Conservation (phyloP, 2,329 filamentous ascomycete genomes). For the Neonectria sp. region DNA sequence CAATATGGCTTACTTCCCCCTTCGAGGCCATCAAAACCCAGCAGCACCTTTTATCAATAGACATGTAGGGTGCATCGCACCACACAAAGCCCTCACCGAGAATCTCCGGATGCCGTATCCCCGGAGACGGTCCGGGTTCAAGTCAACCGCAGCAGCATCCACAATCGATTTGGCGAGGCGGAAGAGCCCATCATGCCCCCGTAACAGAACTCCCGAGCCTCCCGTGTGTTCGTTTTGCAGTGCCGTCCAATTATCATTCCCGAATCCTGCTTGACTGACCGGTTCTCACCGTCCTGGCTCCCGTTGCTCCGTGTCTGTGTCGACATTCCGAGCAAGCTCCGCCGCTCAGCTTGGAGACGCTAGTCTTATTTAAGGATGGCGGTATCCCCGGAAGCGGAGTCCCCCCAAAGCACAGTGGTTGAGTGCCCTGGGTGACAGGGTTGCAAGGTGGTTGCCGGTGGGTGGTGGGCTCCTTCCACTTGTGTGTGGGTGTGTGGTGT, state of each 20-base stretch:
- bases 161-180: neutral
- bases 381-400: conserved; percentile 4
- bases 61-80: neutral
- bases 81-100: conserved; percentile 17
- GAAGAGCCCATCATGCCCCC: neutral
- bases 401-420: conserved; percentile 4
- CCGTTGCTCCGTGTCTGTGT: conserved; percentile 40
- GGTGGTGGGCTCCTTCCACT: conserved; percentile 26
- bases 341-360: conserved; percentile 35
- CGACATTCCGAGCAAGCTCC: conserved; percentile 46
- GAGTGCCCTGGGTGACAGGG: neutral
- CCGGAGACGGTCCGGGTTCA: conserved; percentile 8
- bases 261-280: neutral
- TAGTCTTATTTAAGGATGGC: conserved; percentile 3
- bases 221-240: neutral
- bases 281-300: conserved; percentile 25
- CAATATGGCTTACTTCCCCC: neutral
- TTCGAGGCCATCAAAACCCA: neutral
- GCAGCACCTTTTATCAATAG: neutral
- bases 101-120: conserved; percentile 18
- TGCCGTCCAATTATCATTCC: no score
- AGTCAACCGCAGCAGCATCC: neutral
- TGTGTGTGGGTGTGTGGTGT: conserved; percentile 18
- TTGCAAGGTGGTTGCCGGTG: neutral
- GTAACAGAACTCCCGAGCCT: neutral